phyloP scores from a whole-genome alignment of 2,329 filamentous ascomycete species.

The Ophiostoma ulmi region DNA sequence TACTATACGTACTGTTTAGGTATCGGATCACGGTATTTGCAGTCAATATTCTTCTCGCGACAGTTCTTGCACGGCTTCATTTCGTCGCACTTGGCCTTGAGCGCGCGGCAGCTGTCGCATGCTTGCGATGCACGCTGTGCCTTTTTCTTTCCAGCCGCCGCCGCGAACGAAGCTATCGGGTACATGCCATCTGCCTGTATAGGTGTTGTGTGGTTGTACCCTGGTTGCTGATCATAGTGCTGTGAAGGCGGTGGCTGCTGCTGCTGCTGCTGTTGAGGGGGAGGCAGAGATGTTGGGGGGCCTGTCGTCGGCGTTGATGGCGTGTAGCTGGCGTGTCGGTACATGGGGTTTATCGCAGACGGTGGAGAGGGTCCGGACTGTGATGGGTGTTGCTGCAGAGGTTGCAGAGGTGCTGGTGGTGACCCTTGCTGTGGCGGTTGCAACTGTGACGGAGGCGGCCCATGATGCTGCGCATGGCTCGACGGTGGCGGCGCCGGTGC shows the following conservation, averaged over 20 bases:
- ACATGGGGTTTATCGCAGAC: slow-evolving; percentile 28
- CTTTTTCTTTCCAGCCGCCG: slow-evolving; percentile 53
- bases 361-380: slow-evolving; percentile 33
- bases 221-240: slow-evolving; percentile 33
- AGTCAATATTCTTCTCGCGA: slow-evolving; percentile 76
- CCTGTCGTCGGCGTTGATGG: not conserved
- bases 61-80: slow-evolving; percentile 79
- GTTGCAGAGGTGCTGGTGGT: not conserved
- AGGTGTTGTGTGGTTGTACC: slow-evolving; percentile 29
- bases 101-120: slow-evolving; percentile 80
- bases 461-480: slow-evolving; percentile 30
- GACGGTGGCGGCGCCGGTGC: slow-evolving; percentile 30
- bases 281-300: slow-evolving; percentile 4
- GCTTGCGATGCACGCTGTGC: slow-evolving; percentile 68
- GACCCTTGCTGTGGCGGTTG: not conserved
- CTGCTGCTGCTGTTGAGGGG: slow-evolving; percentile 22
- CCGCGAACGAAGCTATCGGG: slow-evolving; percentile 38
- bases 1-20: slow-evolving; percentile 70
- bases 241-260: slow-evolving; percentile 30
- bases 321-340: slow-evolving; percentile 40
- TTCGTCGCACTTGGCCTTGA: slow-evolving; percentile 91
- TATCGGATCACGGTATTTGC: slow-evolving; percentile 84
- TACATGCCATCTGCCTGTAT: slow-evolving; percentile 39
- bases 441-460: slow-evolving; percentile 25
- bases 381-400: slow-evolving; percentile 35